phyloP scores from a whole-genome alignment of 371 early-diverging fungal species.

The Mucor ambiguus region DNA sequence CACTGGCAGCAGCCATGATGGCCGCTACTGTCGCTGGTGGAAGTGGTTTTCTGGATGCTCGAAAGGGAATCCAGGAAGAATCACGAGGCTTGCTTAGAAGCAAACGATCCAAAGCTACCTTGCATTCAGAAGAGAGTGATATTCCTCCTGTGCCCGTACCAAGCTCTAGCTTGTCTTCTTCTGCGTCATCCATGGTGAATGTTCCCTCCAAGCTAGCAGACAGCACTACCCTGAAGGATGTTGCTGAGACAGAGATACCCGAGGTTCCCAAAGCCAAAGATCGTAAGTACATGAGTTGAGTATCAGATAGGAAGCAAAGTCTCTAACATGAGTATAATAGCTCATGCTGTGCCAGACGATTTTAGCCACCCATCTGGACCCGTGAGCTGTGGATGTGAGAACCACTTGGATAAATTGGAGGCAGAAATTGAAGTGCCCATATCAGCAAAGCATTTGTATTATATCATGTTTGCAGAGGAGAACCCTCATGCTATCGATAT shows the following conservation, averaged over 20 bases:
- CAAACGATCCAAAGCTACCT: constrained; percentile 16
- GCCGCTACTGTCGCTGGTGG: constrained; percentile 54
- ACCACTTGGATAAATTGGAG: constrained; percentile 69
- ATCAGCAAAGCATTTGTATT: constrained; percentile 65
- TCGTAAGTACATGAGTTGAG: neutral
- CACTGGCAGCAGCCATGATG: constrained; percentile 56
- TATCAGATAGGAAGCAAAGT: neutral
- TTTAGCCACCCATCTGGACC: constrained; percentile 55
- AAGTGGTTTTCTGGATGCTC: constrained; percentile 43
- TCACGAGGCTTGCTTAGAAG: constrained; percentile 8
- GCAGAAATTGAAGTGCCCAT: constrained; percentile 55
- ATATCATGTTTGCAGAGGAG: constrained; percentile 56
- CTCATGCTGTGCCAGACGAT: constrained; percentile 39
- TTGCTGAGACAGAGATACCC: neutral
- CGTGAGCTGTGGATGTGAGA: constrained; percentile 63
- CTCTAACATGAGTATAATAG: neutral
- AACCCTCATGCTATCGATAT: constrained; percentile 29
- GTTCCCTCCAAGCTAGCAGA: constrained; percentile 10
- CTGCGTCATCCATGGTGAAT: constrained; percentile 6
- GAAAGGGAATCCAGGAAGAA: constrained; percentile 27
- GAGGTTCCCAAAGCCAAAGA: constrained; percentile 5
- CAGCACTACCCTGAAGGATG: neutral
- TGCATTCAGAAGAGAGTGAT: neutral
- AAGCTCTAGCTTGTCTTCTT: neutral
- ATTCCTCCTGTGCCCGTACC: constrained; percentile 1